A percentile compares a stretch with the other conserved stretches of the same genome.
Evolutionary conservation across 345 rosid genomes (phyloP).

Genomic region (Trapa incisa): DNA sequence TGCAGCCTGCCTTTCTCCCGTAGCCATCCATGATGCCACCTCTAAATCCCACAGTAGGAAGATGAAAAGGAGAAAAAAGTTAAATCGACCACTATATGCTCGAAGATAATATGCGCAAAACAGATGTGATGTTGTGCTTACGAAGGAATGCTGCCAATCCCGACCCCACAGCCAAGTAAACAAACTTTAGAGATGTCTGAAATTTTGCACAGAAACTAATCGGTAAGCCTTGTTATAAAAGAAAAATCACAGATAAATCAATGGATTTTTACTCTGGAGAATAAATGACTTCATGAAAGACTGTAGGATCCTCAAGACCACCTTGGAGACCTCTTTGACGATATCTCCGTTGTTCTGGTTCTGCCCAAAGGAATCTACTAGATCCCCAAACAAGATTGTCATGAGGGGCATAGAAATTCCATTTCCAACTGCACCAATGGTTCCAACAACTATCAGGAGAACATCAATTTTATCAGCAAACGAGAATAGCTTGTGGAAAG

Average conservation of each 20-base stretch:
- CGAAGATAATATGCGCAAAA: neutral
- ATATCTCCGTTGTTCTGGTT: conserved; percentile 30
- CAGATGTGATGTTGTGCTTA: conserved; percentile 23
- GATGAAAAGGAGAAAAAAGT: conserved; percentile 2
- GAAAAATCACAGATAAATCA: neutral
- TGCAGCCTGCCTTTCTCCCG: conserved; percentile 81
- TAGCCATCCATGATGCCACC: conserved; percentile 77
- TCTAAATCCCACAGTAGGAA: conserved; percentile 23
- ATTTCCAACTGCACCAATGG: conserved; percentile 53
- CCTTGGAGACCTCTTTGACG: neutral
- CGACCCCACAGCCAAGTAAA: conserved; percentile 62
- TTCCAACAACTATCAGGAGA: conserved; percentile 52
- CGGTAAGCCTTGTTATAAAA: neutral
- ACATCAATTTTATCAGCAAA: conserved; percentile 59
- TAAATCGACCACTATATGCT: neutral
- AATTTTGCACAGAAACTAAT: neutral
- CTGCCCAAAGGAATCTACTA: conserved; percentile 48
- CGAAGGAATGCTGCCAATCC: conserved; percentile 58
- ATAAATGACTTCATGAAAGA: neutral
- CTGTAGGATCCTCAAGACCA: neutral
- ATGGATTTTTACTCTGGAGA: neutral
- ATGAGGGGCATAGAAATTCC: conserved; percentile 59
- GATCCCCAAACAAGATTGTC: conserved; percentile 67
- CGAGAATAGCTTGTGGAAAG: conserved; percentile 57
- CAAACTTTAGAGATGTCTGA: conserved; percentile 61